Evolutionary conservation across 371 early-diverging fungal species (phyloP).

Genomic region (Dichotomocladium elegans): DNA sequence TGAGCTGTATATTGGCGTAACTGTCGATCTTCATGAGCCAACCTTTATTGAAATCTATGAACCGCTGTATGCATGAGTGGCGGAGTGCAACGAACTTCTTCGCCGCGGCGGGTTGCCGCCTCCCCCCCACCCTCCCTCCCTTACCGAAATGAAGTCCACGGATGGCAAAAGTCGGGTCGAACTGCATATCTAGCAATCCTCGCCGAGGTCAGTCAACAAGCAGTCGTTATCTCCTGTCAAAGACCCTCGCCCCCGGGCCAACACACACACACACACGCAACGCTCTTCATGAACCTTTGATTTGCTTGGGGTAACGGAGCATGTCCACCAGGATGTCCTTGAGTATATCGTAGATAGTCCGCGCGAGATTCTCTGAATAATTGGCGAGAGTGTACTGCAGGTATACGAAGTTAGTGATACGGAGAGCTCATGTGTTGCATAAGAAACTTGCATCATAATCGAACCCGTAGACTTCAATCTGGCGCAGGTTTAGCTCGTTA

Average conservation of each 20-base stretch:
- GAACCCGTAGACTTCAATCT: slow-evolving; percentile 46
- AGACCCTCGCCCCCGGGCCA: too few species aligned
- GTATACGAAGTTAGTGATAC: background rate
- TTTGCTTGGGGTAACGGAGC: slow-evolving; percentile 50
- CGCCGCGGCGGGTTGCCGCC: background rate
- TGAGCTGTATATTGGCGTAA: slow-evolving; percentile 60
- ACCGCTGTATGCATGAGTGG: too few species aligned
- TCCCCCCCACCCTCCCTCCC: background rate
- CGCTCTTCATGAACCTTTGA: slow-evolving; percentile 23
- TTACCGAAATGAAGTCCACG: slow-evolving; percentile 61
- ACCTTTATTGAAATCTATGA: slow-evolving; percentile 51
- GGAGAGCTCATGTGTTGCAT: background rate
- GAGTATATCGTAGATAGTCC: slow-evolving; percentile 56
- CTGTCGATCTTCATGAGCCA: slow-evolving; percentile 70
- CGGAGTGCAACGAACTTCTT: background rate
- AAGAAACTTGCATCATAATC: slow-evolving; percentile 42
- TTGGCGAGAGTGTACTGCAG: slow-evolving; percentile 60
- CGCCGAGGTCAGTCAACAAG: background rate
- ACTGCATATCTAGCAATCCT: slow-evolving; percentile 36
- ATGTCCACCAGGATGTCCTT: slow-evolving; percentile 51
- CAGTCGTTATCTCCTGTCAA: background rate
- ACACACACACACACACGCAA: too few species aligned
- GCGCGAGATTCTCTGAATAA: slow-evolving; percentile 53
- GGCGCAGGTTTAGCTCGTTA: slow-evolving; percentile 40
- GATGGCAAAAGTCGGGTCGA: slow-evolving; percentile 61